phyloP scores from a whole-genome alignment of 2,329 filamentous ascomycete species.

The Sclerotinia minor region DNA sequence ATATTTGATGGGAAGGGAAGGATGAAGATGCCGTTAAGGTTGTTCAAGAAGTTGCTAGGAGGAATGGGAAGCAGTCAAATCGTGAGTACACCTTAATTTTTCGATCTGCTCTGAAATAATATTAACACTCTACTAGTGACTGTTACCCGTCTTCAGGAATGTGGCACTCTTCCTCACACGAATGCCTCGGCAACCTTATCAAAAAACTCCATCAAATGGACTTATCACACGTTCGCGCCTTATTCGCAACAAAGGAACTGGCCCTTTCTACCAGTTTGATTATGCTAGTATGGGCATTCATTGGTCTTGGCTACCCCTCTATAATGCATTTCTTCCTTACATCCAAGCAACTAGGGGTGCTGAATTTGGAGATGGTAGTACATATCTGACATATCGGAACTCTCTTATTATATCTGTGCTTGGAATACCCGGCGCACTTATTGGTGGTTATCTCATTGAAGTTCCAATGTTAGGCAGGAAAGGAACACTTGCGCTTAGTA shows the following conservation, averaged over 20 bases:
- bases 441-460: constrained; percentile 71
- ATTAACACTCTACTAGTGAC: constrained; percentile 46
- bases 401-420: constrained; percentile 72
- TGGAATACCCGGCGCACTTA: constrained; percentile 69
- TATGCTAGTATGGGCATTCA: constrained; percentile 72
- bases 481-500: constrained; percentile 66
- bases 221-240: constrained; percentile 59
- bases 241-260: constrained; percentile 66
- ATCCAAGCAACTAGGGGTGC: constrained; percentile 68
- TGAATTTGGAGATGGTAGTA: constrained; percentile 71
- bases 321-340: constrained; percentile 76
- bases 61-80: constrained; percentile 61
- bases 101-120: not conserved
- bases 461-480: constrained; percentile 67
- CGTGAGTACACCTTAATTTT: constrained; percentile 29
- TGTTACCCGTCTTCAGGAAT: constrained; percentile 59
- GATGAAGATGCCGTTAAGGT: constrained; percentile 70
- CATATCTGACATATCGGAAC: constrained; percentile 75
- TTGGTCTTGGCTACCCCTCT: constrained; percentile 73
- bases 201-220: constrained; percentile 64
- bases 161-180: constrained; percentile 54
- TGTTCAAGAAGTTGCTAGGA: constrained; percentile 71
- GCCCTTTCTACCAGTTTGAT: constrained; percentile 61
- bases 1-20: constrained; percentile 68
- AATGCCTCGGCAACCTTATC: constrained; percentile 56